Evolutionary conservation across 352 stramenopile genomes (phyloP).

Genomic region (Bremia lactucae): DNA sequence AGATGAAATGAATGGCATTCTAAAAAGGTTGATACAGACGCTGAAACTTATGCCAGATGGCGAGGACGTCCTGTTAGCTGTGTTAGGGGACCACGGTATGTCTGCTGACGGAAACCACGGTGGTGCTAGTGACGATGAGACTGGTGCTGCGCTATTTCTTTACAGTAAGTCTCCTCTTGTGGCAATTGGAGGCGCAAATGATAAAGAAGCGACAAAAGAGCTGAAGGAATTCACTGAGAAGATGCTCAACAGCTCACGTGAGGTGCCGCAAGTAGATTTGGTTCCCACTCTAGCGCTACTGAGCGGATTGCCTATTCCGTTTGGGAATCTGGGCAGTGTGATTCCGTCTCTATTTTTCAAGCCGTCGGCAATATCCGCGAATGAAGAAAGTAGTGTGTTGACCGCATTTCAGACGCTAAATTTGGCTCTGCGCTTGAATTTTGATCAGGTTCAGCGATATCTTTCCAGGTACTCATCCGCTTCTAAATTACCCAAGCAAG

Average conservation of each 20-base stretch:
- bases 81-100: constrained; percentile 98
- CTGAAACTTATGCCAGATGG: constrained; percentile 41
- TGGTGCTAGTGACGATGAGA: constrained; percentile 93
- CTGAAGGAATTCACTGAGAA: constrained; percentile 18
- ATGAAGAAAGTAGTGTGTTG: constrained; percentile 7
- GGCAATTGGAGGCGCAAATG: background rate
- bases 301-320: constrained; percentile 91
- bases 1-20: constrained; percentile 90
- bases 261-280: constrained; percentile 92
- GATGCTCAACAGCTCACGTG: constrained; percentile 15
- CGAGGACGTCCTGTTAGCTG: constrained; percentile 81
- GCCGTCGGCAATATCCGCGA: constrained; percentile 1
- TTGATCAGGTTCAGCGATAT: constrained; percentile 76
- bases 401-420: constrained; percentile 40
- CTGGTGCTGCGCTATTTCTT: constrained; percentile 90
- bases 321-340: constrained; percentile 89
- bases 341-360: constrained; percentile 87
- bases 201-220: constrained; percentile 1
- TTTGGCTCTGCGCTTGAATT: constrained; percentile 68
- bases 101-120: constrained; percentile 97
- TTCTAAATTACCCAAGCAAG: constrained; percentile 50
- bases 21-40: constrained; percentile 61
- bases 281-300: constrained; percentile 92
- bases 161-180: constrained; percentile 60
- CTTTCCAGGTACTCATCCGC: constrained; percentile 53